A percentile compares a stretch with the other conserved stretches of the same genome.
Evolutionary conservation across 306 rosid species (phyloP).

Genomic region (Pterocarpus santalinus): DNA sequence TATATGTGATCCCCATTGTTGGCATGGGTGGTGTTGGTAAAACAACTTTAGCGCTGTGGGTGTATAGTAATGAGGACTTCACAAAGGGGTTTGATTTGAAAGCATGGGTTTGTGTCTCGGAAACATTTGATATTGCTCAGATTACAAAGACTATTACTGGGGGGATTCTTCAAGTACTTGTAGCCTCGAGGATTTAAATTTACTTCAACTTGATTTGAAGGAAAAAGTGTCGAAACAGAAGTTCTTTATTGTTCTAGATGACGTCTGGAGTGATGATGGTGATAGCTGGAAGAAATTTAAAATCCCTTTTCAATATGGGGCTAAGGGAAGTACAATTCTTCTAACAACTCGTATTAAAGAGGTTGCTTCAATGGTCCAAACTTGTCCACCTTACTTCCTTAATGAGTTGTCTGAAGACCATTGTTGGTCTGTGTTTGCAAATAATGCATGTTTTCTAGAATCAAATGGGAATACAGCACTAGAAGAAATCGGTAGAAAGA

Average conservation of each 20-base stretch:
- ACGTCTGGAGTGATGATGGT: conserved; percentile 3
- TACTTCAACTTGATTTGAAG: neutral
- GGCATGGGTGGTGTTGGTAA: conserved; percentile 31
- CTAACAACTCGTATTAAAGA: neutral
- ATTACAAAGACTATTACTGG: neutral
- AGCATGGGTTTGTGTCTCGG: conserved; percentile 11
- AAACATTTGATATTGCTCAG: neutral
- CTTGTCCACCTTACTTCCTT: neutral
- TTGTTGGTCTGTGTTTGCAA: neutral
- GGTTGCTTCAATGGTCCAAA: neutral
- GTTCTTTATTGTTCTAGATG: conserved; percentile 13
- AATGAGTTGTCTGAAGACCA: neutral
- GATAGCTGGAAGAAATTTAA: neutral
- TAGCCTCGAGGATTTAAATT: neutral
- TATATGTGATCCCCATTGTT: conserved; percentile 8
- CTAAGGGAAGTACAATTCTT: neutral
- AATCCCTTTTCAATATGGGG: conserved; percentile 4
- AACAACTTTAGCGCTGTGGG: conserved; percentile 1
- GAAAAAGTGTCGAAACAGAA: neutral
- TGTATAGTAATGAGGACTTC: neutral
- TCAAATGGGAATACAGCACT: neutral
- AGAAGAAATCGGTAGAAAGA: neutral
- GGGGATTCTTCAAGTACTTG: neutral
- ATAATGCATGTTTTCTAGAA: neutral
- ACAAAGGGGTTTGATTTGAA: neutral